These are phyloP conservation scores for Lodderomyces margitis DNA, from an alignment of 1,139 yeast genomes.

Conservation along the genomic window DNA sequence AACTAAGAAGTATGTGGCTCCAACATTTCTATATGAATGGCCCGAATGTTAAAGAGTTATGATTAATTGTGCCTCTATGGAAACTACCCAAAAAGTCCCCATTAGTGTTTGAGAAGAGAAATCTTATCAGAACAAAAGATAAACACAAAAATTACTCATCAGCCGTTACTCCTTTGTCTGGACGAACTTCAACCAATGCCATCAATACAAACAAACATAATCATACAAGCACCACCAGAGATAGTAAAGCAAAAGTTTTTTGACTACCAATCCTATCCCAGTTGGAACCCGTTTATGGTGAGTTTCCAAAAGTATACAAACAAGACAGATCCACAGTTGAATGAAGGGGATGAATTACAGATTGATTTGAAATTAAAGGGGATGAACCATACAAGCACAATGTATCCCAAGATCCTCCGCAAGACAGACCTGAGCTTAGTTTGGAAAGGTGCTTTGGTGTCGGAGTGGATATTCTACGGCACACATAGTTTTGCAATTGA, in stretches of 20 bases:
- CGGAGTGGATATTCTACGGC: constrained; percentile 17
- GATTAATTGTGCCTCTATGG: too few species aligned
- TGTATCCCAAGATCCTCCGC: constrained; percentile 14
- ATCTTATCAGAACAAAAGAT: background rate
- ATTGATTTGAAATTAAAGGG: constrained; percentile 17
- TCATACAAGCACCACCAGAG: constrained; percentile 16
- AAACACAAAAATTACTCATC: background rate
- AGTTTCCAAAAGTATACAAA: constrained; percentile 15
- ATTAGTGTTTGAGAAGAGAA: too few species aligned
- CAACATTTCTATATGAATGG: too few species aligned
- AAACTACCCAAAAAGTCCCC: too few species aligned
- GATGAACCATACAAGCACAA: constrained; percentile 11
- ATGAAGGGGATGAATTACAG: constrained; percentile 15
- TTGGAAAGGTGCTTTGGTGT: constrained; percentile 17
- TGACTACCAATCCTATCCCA: constrained; percentile 13
- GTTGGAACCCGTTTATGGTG: constrained; percentile 18
- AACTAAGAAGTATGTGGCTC: too few species aligned
- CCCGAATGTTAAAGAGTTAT: too few species aligned
- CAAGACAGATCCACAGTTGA: constrained; percentile 7
- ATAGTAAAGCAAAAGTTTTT: constrained; percentile 14
- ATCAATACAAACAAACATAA: constrained; percentile 13
- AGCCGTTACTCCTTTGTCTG: too few species aligned
- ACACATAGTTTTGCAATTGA: constrained; percentile 15
- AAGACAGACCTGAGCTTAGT: constrained; percentile 11
- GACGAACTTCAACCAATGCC: too few species aligned